phyloP scores from a whole-genome alignment of 108 stramenopile genomes.

The Aurantiochytrium sp. region DNA sequence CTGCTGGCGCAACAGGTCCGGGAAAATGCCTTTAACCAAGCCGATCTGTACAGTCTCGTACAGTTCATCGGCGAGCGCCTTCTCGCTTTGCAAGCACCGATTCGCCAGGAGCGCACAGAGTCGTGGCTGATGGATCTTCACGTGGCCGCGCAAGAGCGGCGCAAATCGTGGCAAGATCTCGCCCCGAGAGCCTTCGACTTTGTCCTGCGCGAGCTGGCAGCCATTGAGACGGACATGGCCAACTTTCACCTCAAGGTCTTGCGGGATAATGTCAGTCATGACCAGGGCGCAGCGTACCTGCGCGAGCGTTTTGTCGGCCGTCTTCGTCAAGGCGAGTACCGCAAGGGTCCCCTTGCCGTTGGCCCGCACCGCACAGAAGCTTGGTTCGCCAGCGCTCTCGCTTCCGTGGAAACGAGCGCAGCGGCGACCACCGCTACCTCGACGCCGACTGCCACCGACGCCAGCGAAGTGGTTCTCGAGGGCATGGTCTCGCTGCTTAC shows the following conservation, averaged over 20 bases:
- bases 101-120: not conserved
- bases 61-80: conserved; percentile 18
- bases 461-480: not conserved
- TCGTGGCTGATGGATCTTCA: not conserved
- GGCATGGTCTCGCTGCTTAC: not conserved
- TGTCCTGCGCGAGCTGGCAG: not conserved
- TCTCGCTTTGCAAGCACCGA: not conserved
- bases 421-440: not conserved
- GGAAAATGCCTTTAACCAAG: not conserved
- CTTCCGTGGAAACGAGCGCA: not conserved
- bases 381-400: not conserved
- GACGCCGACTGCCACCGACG: not conserved
- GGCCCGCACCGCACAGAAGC: not conserved
- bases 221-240: not conserved
- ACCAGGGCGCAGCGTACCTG: not conserved
- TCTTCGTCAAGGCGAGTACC: not conserved
- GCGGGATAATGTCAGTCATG: not conserved
- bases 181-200: not conserved
- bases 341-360: not conserved
- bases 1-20: not conserved
- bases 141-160: not conserved
- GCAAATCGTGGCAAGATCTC: not conserved
- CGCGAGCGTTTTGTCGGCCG: not conserved
- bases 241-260: not conserved
- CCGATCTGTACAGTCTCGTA: not conserved